Evolutionary conservation across 23 red algal species (phyloP).

Genomic region (Agarophyton chilense): DNA sequence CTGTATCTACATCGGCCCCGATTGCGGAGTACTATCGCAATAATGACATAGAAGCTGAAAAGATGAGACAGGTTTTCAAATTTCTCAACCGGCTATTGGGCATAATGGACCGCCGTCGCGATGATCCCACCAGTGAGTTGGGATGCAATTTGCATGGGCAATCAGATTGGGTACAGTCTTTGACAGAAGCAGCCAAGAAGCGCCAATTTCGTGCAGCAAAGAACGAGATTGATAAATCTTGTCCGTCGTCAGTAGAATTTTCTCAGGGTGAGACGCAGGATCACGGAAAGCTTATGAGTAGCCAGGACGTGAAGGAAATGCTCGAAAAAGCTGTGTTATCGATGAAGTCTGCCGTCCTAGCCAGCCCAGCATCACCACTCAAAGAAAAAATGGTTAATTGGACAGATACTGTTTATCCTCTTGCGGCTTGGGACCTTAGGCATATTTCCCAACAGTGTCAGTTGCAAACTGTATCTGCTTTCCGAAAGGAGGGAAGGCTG

Average conservation of each 20-base stretch:
- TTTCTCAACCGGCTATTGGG: background rate
- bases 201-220: background rate
- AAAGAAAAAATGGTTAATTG: background rate
- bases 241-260: background rate
- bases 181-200: background rate
- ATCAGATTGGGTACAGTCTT: background rate
- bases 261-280: background rate
- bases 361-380: background rate
- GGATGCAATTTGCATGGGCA: constrained; percentile 3
- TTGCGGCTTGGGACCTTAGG: background rate
- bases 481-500: background rate
- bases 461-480: background rate
- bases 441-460: background rate
- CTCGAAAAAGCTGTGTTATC: background rate
- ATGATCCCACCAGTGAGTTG: background rate
- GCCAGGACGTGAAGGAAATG: background rate
- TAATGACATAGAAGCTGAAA: background rate
- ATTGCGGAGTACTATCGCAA: background rate
- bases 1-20: background rate
- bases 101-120: constrained; percentile 1
- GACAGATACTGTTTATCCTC: background rate
- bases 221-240: background rate
- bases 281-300: too few species aligned
- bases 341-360: background rate
- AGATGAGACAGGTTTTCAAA: background rate